phyloP scores from a whole-genome alignment of 2,329 filamentous ascomycete species.

The Colletotrichum musae region DNA sequence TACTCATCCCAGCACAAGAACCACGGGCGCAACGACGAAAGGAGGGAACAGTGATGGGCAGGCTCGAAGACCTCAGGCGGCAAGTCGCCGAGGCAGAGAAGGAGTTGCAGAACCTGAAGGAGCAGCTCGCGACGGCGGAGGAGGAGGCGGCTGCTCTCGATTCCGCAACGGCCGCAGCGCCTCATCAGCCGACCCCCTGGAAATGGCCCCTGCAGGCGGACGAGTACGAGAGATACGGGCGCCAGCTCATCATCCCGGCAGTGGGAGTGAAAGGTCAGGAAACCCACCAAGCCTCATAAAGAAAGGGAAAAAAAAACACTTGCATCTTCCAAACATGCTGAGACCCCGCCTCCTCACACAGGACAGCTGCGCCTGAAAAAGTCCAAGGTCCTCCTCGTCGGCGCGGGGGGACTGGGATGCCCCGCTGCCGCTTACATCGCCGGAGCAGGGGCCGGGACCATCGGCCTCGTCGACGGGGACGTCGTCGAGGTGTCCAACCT shows the following conservation, averaged over 20 bases:
- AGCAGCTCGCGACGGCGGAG: constrained; percentile 61
- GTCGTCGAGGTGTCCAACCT: constrained; percentile 90
- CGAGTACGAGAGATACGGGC: constrained; percentile 89
- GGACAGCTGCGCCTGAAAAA: constrained; percentile 82
- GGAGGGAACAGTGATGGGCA: constrained; percentile 51
- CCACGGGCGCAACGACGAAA: neutral
- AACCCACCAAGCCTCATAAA: neutral
- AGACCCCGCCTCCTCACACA: constrained; percentile 49
- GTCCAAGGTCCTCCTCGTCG: constrained; percentile 83
- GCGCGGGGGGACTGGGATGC: constrained; percentile 90
- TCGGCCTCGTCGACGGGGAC: constrained; percentile 92
- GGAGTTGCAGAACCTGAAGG: constrained; percentile 61
- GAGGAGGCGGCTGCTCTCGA: constrained; percentile 44
- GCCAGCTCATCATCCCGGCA: constrained; percentile 90
- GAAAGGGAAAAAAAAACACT: neutral
- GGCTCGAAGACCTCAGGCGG: constrained; percentile 57
- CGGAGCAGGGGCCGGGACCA: constrained; percentile 85
- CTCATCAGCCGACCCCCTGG: constrained; percentile 45
- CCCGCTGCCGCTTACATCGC: constrained; percentile 94
- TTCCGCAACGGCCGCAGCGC: constrained; percentile 22
- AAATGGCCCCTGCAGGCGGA: constrained; percentile 79
- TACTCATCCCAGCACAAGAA: constrained; percentile 13
- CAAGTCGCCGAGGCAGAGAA: constrained; percentile 65
- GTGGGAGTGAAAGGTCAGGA: constrained; percentile 80
- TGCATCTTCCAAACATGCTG: neutral